These are phyloP conservation scores for Umbelopsis isabellina DNA, from an alignment of 192 early-diverging fungal genomes.

Conservation along the genomic window DNA sequence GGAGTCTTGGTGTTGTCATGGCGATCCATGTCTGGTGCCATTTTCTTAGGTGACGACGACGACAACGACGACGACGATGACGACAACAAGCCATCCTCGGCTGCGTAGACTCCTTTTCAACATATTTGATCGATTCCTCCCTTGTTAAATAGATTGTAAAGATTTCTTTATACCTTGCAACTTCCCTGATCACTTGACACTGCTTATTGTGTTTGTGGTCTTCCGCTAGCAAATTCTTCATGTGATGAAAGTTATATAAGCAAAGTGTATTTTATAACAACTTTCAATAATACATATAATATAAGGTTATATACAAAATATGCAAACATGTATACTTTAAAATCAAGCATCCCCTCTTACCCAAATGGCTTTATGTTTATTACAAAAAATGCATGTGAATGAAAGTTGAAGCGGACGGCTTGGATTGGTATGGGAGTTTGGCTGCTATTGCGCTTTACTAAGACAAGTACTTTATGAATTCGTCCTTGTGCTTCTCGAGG, in stretches of 20 bases:
- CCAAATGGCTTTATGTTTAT: background rate
- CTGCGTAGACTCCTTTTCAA: background rate
- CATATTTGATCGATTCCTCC: background rate
- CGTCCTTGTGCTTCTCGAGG: background rate
- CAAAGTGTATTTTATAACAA: no score
- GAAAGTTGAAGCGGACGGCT: background rate
- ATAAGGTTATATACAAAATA: background rate
- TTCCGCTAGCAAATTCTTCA: no score
- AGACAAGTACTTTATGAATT: background rate
- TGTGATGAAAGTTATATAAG: no score
- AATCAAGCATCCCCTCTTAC: no score
- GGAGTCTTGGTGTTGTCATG: conserved; percentile 72
- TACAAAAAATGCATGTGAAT: background rate
- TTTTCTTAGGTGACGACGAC: conserved; percentile 4
- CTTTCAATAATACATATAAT: no score
- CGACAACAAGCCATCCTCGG: background rate
- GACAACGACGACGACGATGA: background rate
- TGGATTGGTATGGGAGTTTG: background rate
- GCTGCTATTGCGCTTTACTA: background rate
- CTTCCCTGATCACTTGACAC: no score
- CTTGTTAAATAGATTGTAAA: no score
- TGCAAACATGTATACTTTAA: background rate
- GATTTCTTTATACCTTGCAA: no score
- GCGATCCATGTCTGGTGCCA: conserved; percentile 31
- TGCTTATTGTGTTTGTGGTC: no score